Percentiles rank a stretch among this genome's conserved stretches.
phyloP scores from a whole-genome alignment of 2,329 filamentous ascomycete genomes.

The Pseudogymnoascus sp. region DNA sequence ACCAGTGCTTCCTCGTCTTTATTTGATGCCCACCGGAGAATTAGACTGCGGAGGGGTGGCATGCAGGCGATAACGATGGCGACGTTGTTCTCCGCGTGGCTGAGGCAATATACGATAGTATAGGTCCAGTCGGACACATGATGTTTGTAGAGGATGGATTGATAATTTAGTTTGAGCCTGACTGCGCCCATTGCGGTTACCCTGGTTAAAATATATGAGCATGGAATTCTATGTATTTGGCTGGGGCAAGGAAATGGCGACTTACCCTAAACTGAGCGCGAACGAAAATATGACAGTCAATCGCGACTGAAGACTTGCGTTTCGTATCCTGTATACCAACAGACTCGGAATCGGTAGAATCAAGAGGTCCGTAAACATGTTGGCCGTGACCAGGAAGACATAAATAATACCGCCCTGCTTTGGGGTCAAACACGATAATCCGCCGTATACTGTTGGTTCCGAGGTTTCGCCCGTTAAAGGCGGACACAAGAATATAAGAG shows the following conservation, averaged over 20 bases:
- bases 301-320: constrained; percentile 5
- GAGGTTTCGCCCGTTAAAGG: not conserved
- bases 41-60: constrained; percentile 3
- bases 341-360: constrained; percentile 2
- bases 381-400: constrained; percentile 6
- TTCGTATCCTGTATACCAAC: constrained; percentile 8
- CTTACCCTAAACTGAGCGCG: constrained; percentile 4
- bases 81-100: constrained; percentile 7
- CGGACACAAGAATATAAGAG: not conserved
- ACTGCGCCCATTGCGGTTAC: not conserved
- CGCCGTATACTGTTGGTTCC: not conserved
- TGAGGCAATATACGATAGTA: constrained; percentile 5
- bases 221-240: not conserved
- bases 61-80: constrained; percentile 1
- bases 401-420: not conserved
- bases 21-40: constrained; percentile 4
- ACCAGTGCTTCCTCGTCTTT: constrained; percentile 1
- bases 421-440: not conserved
- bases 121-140: constrained; percentile 2
- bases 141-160: not conserved
- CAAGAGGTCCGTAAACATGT: constrained; percentile 8
- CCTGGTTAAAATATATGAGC: not conserved
- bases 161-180: not conserved
- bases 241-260: not conserved
- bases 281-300: constrained; percentile 4